phyloP scores from a whole-genome alignment of 305 asterid genomes.

The Rubia tinctorum region DNA sequence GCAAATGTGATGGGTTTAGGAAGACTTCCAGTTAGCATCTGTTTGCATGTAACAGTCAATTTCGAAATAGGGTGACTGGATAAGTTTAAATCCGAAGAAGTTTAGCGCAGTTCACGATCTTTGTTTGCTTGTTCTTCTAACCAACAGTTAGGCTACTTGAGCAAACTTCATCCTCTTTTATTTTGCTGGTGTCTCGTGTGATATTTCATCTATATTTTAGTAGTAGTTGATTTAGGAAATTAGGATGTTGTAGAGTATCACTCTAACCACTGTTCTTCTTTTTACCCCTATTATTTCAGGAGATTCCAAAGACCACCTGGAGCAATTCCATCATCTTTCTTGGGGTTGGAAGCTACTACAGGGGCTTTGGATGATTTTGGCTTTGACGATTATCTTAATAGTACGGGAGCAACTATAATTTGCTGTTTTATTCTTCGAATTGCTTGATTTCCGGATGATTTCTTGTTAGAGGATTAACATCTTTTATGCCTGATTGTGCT shows the following conservation, averaged over 20 bases:
- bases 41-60: not conserved
- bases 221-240: not conserved
- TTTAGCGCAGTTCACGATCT: not conserved
- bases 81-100: not conserved
- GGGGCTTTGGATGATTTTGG: slow-evolving; percentile 83
- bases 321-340: slow-evolving; percentile 73
- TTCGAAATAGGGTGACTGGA: not conserved
- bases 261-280: not conserved
- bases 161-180: not conserved
- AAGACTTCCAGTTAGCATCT: not conserved
- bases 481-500: not conserved
- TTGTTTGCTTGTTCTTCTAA: not conserved
- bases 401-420: slow-evolving; percentile 30
- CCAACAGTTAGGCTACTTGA: not conserved
- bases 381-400: slow-evolving; percentile 85
- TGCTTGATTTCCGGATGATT: not conserved
- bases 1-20: too few relatives aligned
- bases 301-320: slow-evolving; percentile 93
- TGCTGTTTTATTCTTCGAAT: not conserved
- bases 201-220: not conserved
- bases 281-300: slow-evolving; percentile 18
- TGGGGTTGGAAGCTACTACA: slow-evolving; percentile 80
- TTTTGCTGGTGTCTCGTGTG: not conserved
- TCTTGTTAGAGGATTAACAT: not conserved
- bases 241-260: not conserved